Evolutionary conservation across 2,329 filamentous ascomycete genomes (phyloP).

Genomic region (Paraphoma sp.): DNA sequence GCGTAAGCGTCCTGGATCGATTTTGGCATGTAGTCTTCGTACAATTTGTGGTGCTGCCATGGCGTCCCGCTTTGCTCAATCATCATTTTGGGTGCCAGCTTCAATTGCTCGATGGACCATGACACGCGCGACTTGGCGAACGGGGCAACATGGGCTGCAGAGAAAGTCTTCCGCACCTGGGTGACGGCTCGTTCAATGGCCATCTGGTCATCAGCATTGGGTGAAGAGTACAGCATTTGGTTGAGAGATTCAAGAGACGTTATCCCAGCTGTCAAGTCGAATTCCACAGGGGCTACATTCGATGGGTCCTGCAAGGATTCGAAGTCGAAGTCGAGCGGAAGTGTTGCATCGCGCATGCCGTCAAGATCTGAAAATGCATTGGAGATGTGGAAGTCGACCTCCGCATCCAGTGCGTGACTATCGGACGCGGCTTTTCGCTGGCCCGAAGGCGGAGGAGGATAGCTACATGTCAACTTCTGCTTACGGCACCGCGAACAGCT

Average conservation of each 20-base stretch:
- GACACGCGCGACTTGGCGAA: slow-evolving; percentile 29
- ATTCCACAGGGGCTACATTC: slow-evolving; percentile 17
- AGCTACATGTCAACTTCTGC: slow-evolving; percentile 57
- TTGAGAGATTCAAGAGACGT: slow-evolving; percentile 61
- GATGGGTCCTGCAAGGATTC: slow-evolving; percentile 7
- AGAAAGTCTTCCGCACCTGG: slow-evolving; percentile 8
- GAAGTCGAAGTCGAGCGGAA: slow-evolving; percentile 12
- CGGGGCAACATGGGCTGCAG: slow-evolving; percentile 20
- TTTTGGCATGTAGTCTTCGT: slow-evolving; percentile 59
- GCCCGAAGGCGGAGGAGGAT: slow-evolving; percentile 34
- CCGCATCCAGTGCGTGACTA: slow-evolving; percentile 7
- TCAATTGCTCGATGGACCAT: slow-evolving; percentile 36
- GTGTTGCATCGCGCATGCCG: slow-evolving; percentile 29
- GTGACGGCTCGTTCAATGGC: not conserved
- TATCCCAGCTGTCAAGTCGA: slow-evolving; percentile 40
- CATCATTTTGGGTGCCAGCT: slow-evolving; percentile 48
- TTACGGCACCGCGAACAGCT: slow-evolving; percentile 61
- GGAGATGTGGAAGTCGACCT: slow-evolving; percentile 19
- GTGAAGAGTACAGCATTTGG: slow-evolving; percentile 9
- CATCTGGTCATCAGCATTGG: slow-evolving; percentile 1
- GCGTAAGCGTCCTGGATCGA: slow-evolving; percentile 62
- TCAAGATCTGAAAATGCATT: not conserved
- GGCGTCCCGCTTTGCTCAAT: slow-evolving; percentile 58
- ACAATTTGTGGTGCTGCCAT: slow-evolving; percentile 62
- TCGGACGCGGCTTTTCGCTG: not conserved